These are phyloP conservation scores for Candida sojae DNA, from an alignment of 1,139 yeast genomes.

Conservation along the genomic window DNA sequence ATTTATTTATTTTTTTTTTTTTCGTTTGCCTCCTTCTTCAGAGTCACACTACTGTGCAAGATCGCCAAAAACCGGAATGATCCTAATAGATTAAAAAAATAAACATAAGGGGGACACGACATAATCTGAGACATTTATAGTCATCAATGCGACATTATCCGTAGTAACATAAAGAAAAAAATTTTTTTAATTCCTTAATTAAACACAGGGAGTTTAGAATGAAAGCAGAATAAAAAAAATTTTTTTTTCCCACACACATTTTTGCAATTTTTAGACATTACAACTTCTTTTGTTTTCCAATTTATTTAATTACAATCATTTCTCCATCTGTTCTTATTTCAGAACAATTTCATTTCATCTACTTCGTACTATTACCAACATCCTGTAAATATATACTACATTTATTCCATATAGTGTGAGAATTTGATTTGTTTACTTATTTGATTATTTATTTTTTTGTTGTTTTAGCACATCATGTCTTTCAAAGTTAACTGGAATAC, in stretches of 20 bases:
- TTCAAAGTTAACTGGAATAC: conserved; percentile 80
- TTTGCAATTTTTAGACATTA: neutral
- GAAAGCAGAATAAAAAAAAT: neutral
- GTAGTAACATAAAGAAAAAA: neutral
- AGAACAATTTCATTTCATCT: neutral
- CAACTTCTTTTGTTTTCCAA: conserved; percentile 1
- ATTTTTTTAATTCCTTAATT: neutral
- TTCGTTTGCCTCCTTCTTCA: neutral
- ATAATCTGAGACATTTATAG: neutral
- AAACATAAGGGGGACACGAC: neutral
- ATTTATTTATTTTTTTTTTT: neutral
- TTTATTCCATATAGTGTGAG: neutral
- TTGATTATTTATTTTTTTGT: neutral
- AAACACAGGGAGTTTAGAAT: neutral
- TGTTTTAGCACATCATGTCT: conserved; percentile 55
- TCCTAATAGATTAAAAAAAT: neutral
- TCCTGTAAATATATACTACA: neutral
- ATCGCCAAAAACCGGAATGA: conserved; percentile 4
- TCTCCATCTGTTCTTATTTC: neutral
- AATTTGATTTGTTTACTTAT: too few relatives aligned
- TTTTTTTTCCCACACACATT: neutral
- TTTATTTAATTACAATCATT: neutral
- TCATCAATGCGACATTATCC: neutral
- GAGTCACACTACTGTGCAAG: neutral
- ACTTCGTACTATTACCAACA: neutral